These are phyloP conservation scores for Centrapalus pauciflorus DNA, from an alignment of 129 eudicot genomes.

Conservation along the genomic window DNA sequence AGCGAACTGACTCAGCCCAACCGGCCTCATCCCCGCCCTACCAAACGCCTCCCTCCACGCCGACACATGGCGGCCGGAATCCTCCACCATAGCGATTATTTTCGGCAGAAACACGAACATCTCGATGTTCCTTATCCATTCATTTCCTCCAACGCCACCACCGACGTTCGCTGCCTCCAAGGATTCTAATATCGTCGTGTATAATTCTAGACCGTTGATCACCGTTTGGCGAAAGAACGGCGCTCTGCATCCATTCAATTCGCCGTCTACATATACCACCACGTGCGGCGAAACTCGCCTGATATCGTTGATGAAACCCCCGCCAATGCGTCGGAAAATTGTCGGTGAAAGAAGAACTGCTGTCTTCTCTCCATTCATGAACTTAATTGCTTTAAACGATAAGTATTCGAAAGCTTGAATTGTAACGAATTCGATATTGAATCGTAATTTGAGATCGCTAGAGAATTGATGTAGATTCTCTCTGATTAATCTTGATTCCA, in stretches of 20 bases:
- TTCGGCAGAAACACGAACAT: constrained; percentile 62
- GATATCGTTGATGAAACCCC: constrained; percentile 60
- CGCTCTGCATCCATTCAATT: constrained; percentile 41
- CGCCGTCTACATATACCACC: constrained; percentile 66
- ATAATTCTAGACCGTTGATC: constrained; percentile 66
- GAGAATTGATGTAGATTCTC: constrained; percentile 73
- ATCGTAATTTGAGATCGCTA: constrained; percentile 50
- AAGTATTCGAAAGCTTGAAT: constrained; percentile 53
- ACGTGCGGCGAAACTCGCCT: constrained; percentile 52
- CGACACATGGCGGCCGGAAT: constrained; percentile 43
- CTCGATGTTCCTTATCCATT: constrained; percentile 70
- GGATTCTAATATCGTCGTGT: constrained; percentile 69
- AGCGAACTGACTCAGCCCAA: constrained; percentile 72
- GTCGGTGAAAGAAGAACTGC: constrained; percentile 62
- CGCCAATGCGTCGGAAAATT: constrained; percentile 56
- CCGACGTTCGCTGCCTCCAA: constrained; percentile 58
- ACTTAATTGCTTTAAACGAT: constrained; percentile 53
- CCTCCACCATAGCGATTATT: constrained; percentile 58
- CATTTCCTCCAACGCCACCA: constrained; percentile 38
- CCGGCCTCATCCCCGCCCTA: constrained; percentile 68
- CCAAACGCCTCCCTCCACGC: constrained; percentile 78
- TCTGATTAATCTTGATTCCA: constrained; percentile 51
- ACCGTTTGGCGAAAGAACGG: constrained; percentile 49
- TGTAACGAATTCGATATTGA: constrained; percentile 59
- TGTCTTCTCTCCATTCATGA: constrained; percentile 55